These are phyloP conservation scores for Sesbania bispinosa DNA, from an alignment of 306 rosid species.

Conservation along the genomic window DNA sequence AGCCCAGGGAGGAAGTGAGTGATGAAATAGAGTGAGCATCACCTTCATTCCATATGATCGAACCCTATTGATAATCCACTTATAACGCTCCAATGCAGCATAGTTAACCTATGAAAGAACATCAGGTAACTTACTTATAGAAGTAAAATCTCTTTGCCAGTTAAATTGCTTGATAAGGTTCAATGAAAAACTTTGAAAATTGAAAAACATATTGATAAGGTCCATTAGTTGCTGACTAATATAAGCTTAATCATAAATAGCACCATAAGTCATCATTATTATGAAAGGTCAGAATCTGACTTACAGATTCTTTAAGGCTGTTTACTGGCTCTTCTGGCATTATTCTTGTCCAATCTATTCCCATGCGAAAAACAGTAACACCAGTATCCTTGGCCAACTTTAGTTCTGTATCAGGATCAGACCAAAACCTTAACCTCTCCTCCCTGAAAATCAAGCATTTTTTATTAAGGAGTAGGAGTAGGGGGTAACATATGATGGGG, in stretches of 20 bases:
- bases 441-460: slow-evolving; percentile 61
- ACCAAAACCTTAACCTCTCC: slow-evolving; percentile 97
- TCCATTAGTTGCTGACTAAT: neutral
- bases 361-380: slow-evolving; percentile 82
- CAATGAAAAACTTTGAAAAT: neutral
- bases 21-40: slow-evolving; percentile 96
- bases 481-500: neutral
- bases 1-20: slow-evolving; percentile 94
- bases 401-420: slow-evolving; percentile 94
- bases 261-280: slow-evolving; percentile 14
- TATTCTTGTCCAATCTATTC: slow-evolving; percentile 92
- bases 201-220: neutral
- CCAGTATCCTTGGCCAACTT: slow-evolving; percentile 88
- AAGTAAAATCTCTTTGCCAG: slow-evolving; percentile 13
- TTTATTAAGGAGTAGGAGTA: too few species aligned
- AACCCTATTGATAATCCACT: slow-evolving; percentile 83
- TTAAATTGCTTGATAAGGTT: slow-evolving; percentile 19
- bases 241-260: neutral
- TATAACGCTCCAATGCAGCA: slow-evolving; percentile 95
- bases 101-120: slow-evolving; percentile 62
- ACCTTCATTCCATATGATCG: slow-evolving; percentile 93
- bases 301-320: slow-evolving; percentile 62
- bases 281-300: slow-evolving; percentile 36
- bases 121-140: slow-evolving; percentile 7
- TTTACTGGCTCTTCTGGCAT: slow-evolving; percentile 79